Evolutionary conservation across 345 rosid species (phyloP), one percentile per base, ranked within the genome.

Genomic region (Camelina sativa): DNA sequence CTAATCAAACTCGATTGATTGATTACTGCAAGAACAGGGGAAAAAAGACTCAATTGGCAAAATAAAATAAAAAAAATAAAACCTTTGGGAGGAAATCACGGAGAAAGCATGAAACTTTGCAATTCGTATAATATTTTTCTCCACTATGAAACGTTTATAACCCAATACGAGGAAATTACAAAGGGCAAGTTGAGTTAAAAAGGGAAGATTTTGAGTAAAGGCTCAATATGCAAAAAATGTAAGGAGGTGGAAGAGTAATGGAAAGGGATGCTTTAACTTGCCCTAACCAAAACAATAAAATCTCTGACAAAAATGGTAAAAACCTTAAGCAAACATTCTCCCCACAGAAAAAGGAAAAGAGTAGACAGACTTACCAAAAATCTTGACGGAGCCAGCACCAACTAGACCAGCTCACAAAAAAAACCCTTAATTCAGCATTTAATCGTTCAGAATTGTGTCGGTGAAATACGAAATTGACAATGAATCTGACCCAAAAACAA

Each of bases 51-150:
- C 30, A 37, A 13, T 12, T 46, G 71, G 67, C n/a, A 52, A 52
- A 59, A 78, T 7, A 25, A 25, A 78, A 23, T n/a, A 60, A 35
- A 48, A 9, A 48, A 48, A 9, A 48, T 0, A 30, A 62, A 73
- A 78, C 71, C 67, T 79, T 53, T n/a, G 0, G 7, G 69, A 83
- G 78, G 7, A 67, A 83, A 75, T 82, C 89, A 89, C 88, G 69
- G 78, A 82, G 34, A 85, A 85, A 80, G 80, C 79, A 77, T 76
- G 90, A 82, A 70, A 69, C 80, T 72, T 72, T 72, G 79, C 76
- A 74, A 67, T 47, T 71, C 44, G 50, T 46, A 62, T 34, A 38
- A 66, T 76, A 35, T 75, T 77, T 23, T 74, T 62, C 69, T 77
- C 63, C 56, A 71, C 32, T 50, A 71, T 2, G 56, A 71, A 50